Base-by-base conservation (phyloP, 2,329 filamentous ascomycete species). In the Ophiocordyceps sinensis region DNA sequence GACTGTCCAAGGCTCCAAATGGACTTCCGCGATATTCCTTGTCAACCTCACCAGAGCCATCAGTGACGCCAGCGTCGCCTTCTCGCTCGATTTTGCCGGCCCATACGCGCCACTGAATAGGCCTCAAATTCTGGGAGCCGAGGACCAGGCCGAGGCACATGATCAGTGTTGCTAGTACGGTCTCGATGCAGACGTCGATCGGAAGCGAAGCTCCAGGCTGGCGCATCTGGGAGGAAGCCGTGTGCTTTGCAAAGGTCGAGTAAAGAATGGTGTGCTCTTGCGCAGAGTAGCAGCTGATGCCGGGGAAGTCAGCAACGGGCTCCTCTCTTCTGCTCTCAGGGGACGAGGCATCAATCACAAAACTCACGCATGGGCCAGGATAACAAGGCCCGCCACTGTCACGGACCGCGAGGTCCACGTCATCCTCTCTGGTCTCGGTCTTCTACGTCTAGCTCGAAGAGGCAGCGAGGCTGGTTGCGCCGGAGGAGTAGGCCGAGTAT, bases 201-300 rank as follows among this genome's bases (percentile, higher is more conserved):
- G 91, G 89, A 2, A 96, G 71, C 14, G 72, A 66, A 43, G 62
- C 54, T 40, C 60, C 49, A 3, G 64, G 52, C 13, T 64, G 54
- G 17, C 62, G 53, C 28, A 67, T 61, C 38, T 35, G 29, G 10
- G 17, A 30, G 17, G 38, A 28, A 17, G n/a, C 4, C 70, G 59
- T 53, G 35, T 68, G 58, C 28, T 66, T 63, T 36, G 66, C 58
- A 41, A 68, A 60, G 29, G 68, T 67, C 42, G 79, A 74, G 51
- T 79, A 76, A 39, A 94, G 74, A 19, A 79, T 71, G 7, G 85
- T 82, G 65, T 94, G 85, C 65, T 98, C 91, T 62, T 94, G 84
- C 37, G 88, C 87, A 40, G 91, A 98, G 65, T 96, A 98, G 65
- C 88, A 93, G 48, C 91, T 98, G 57, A 41, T 43, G 31, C n/a